Conservation (phyloP, 163 green algal species). For the Scenedesmus sp. region DNA sequence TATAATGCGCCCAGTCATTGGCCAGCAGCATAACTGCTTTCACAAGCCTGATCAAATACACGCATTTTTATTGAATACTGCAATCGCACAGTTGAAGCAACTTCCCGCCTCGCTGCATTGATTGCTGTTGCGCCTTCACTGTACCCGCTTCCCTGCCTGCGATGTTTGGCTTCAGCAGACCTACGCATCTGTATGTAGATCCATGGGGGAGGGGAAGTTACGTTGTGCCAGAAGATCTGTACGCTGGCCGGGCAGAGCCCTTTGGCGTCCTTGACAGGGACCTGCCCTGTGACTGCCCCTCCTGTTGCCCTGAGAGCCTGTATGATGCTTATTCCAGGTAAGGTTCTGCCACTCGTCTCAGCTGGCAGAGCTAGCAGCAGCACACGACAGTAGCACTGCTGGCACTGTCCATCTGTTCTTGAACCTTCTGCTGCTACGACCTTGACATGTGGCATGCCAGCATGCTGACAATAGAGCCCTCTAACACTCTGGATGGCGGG, state of each 20-base stretch:
- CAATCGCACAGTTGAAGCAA: no score
- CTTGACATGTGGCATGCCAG: no score
- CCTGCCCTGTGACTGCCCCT: background rate
- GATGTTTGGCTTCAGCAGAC: background rate
- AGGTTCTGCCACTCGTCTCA: background rate
- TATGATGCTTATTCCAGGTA: background rate
- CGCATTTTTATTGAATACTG: no score
- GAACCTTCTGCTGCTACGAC: no score
- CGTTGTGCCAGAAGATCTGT: background rate
- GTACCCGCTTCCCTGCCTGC: background rate
- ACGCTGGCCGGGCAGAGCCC: background rate
- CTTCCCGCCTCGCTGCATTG: background rate
- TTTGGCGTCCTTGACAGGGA: background rate
- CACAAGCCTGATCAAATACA: no score
- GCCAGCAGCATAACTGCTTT: no score
- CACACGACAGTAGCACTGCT: background rate
- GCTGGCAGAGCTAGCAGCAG: background rate
- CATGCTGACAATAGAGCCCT: no score
- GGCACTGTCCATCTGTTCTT: no score
- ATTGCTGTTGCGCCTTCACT: background rate
- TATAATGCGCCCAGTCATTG: background rate
- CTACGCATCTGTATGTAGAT: background rate
- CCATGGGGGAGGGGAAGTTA: background rate
- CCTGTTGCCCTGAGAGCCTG: background rate
- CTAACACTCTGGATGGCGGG: no score